Base-by-base conservation (phyloP, 257 asterid species). In the Coffea canephora region DNA sequence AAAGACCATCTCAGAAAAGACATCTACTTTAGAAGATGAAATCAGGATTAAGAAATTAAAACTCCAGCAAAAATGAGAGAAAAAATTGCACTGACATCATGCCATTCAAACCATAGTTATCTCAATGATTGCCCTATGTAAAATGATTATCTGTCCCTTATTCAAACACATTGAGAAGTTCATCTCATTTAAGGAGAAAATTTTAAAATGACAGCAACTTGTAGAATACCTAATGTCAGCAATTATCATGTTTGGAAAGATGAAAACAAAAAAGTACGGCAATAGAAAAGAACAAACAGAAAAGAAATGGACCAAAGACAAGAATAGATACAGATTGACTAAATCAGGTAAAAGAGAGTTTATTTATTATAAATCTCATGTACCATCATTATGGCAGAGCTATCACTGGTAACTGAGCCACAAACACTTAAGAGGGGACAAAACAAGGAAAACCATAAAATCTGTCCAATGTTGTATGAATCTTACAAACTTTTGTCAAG, bases 371-470 rank as follows among this genome's bases (percentile, higher is more conserved):
- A 61, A 39, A 57, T 71, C 16, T 25, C 73, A 50, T 19, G 46
- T 66, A 45, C 19, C 23, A 45, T 54, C 18, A 61, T 2, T 19
- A 16, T 46, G 19, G 27, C 4, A 45, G 71, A 41, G 36, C 49
- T 19, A 34, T 45, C 31, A 25, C 12, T 61, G 14, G 25, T 12
- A 79, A 72, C 8, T 36, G 11, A 69, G 36, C 18, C 13, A 41
- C 31, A 61, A 59, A 79, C 78, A 72, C 19, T 55, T 45, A 66
- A 66, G 75, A 61, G 61, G 45, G 23, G 66, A 34, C 65, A 62
- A 62, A 8, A 46, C 34, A 68, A 70, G 52, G 23, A 59, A 78
- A 25, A 71, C 78, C 62, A 14, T 39, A 72, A 27, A 15, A 59
- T 62, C 62, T 71, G 73, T 39, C 55, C 41, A 4, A 2, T 12